phyloP scores from a whole-genome alignment of 352 stramenopile genomes.

The Phytophthora ramorum region DNA sequence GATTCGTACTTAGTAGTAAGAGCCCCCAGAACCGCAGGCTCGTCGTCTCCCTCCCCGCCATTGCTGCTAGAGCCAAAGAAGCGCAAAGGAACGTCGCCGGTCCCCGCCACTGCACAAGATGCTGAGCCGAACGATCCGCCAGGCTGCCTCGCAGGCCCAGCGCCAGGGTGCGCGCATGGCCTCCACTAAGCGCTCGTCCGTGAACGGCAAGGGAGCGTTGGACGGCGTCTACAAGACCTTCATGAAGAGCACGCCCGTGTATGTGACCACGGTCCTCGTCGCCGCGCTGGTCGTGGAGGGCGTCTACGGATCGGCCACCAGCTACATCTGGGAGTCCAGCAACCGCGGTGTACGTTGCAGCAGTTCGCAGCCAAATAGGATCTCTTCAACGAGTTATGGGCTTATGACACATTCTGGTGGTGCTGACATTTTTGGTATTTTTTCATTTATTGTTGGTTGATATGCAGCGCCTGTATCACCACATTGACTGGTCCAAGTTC shows the following conservation, averaged over 20 bases:
- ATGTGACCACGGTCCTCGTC: constrained; percentile 81
- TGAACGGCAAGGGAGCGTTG: constrained; percentile 77
- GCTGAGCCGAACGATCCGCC: constrained; percentile 65
- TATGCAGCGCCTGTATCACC: constrained; percentile 84
- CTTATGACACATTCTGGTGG: constrained; percentile 43
- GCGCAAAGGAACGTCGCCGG: constrained; percentile 2
- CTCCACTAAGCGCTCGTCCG: constrained; percentile 74
- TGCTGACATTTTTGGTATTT: constrained; percentile 23
- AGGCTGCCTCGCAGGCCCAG: constrained; percentile 47
- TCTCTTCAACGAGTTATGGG: constrained; percentile 3
- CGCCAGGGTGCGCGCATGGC: constrained; percentile 51
- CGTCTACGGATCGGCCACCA: constrained; percentile 77
- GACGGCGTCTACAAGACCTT: constrained; percentile 76
- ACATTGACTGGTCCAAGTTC: constrained; percentile 90
- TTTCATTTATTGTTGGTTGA: constrained; percentile 4
- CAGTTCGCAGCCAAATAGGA: background rate
- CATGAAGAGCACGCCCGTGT: constrained; percentile 86
- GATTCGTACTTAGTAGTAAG: background rate
- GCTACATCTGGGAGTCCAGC: constrained; percentile 79
- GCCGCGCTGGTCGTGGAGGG: constrained; percentile 73
- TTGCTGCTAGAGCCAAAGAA: constrained; percentile 33
- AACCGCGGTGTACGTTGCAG: constrained; percentile 80
- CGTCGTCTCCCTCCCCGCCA: constrained; percentile 9
- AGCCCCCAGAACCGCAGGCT: constrained; percentile 34
- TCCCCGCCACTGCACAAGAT: constrained; percentile 28